Base-by-base conservation (phyloP, 495 filamentous ascomycete species). In the Lichenothelia convexa region DNA sequence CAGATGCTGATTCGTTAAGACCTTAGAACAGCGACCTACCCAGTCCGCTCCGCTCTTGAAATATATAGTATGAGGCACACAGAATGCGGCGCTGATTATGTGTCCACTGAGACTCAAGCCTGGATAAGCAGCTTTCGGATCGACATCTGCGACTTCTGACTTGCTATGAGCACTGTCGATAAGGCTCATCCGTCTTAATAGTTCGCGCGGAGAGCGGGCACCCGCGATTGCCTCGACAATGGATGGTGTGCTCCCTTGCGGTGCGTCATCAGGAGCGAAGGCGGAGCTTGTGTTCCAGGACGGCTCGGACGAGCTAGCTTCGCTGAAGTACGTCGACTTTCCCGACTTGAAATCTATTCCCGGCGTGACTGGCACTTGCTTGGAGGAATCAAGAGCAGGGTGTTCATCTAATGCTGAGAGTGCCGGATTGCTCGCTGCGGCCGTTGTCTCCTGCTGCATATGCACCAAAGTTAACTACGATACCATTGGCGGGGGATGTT, bases 31-130 rank as follows among this genome's bases (percentile, higher is more conserved):
- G 11, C 21, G 17, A 55, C 71, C 43, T 68, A 80, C 76, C 84
- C 84, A 91, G 42, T 83, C 68, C 27, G 65, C 61, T n/a, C 70
- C 73, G 31, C 70, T 64, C 42, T 63, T 65, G 39, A 73, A 78
- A 18, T 68, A 64, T 26, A 87, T 46, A 23, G 73, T 70, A 55
- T 89, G 77, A 6, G 86, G 85, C 17, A 89, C 73, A 45, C 74
- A 82, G 49, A 87, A 87, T 16, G 81, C 80, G 13, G 77, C 85
- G 31, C 80, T 89, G 43, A 94, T 89, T 41, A 93, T 67, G 40
- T 76, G 72, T 2, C 85, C 83, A 30, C 73, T 86, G 31, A 94
- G 64, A 30, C 67, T 62, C 15, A 93, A 56, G 22, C 64, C 64
- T 2, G 79, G 78, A 50, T 80, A 69, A 26, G 70, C 65, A 30